Base-by-base conservation (phyloP, 1,139 yeast genomes). In the Yarrowia galli region DNA sequence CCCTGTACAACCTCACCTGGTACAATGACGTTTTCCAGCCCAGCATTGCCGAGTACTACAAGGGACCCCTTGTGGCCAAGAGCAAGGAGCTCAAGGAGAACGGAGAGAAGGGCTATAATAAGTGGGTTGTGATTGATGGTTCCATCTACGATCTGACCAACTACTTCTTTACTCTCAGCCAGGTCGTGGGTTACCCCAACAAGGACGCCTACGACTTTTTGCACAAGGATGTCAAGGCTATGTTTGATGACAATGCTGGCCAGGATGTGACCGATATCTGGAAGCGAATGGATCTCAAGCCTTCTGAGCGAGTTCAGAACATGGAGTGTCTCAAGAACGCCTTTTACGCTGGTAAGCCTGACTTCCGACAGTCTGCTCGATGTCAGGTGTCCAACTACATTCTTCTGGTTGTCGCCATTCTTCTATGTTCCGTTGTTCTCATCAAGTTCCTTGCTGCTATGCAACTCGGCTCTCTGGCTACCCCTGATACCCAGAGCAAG, bases 321-420 rank as follows among this genome's bases (percentile, higher is more conserved):
- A 69, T 79, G 71, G 73, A 75, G 66, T 80, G 83, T 68, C 71
- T 80, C 67, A 74, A 78, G 58, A 76, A 77, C 67, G 77, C 77
- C 12, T 80, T 79, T 68, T 71, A 72, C 38, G 76, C 75, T 13
- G 82, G 81, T 7, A 69, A 71, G 58, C 69, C 75, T 7, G 82
- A 80, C 68, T 80, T 80, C 70, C 72, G 82, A 38, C 71, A 79
- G 35, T 71, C 79, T 0, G 80, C 80, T 0, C 74, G 75, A 51
- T 80, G 82, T 65, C 82, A 78, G 69, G 77, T 79, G 9, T 77
- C 83, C 12, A 79, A 79, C 60, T 75, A 77, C 60, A 77, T 80
- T 69, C 69, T 80, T 66, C 74, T 80, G 56, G 79, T 73, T 0
- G 74, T 80, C 32, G 82, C 82, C 1, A 75, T 75, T 36, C 71